Conservation (phyloP, 1,139 yeast genomes). For the Blastobotrys ciferrii region DNA sequence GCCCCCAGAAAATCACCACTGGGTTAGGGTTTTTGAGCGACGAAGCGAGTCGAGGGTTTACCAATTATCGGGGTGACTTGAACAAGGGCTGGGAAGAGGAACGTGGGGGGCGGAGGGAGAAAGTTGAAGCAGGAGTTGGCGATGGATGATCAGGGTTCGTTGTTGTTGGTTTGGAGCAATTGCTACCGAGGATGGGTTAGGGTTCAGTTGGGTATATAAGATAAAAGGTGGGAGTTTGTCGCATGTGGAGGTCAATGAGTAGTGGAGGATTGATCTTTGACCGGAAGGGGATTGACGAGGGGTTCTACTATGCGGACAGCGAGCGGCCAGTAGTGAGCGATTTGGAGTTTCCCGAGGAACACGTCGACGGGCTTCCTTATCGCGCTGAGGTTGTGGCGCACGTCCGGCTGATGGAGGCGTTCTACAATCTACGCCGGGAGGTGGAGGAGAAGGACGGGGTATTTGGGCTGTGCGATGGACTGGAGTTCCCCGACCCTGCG, state of each 20-base stretch:
- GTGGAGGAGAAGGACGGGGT: constrained; percentile 23
- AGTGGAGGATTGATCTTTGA: not conserved
- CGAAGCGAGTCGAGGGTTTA: too few species aligned
- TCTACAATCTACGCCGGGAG: constrained; percentile 32
- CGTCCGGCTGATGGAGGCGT: constrained; percentile 38
- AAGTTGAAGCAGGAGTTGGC: too few species aligned
- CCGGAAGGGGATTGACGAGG: not conserved
- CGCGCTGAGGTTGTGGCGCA: constrained; percentile 30
- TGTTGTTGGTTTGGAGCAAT: too few species aligned
- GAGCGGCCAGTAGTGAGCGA: not conserved
- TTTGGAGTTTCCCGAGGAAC: constrained; percentile 4
- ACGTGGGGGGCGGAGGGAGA: too few species aligned
- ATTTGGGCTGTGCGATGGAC: constrained; percentile 19
- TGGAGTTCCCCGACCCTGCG: constrained; percentile 2
- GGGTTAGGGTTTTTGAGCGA: too few species aligned
- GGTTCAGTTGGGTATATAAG: not conserved
- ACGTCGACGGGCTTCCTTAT: not conserved
- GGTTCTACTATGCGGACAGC: not conserved
- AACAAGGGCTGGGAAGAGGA: too few species aligned
- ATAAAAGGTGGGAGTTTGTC: not conserved
- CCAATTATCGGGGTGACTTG: too few species aligned
- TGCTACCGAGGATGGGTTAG: too few species aligned
- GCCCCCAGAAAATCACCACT: too few species aligned
- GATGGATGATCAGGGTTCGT: too few species aligned
- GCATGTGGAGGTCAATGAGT: not conserved